These are phyloP conservation scores for Boeremia lycopersici DNA, from an alignment of 2,329 filamentous ascomycete genomes.

Conservation along the genomic window DNA sequence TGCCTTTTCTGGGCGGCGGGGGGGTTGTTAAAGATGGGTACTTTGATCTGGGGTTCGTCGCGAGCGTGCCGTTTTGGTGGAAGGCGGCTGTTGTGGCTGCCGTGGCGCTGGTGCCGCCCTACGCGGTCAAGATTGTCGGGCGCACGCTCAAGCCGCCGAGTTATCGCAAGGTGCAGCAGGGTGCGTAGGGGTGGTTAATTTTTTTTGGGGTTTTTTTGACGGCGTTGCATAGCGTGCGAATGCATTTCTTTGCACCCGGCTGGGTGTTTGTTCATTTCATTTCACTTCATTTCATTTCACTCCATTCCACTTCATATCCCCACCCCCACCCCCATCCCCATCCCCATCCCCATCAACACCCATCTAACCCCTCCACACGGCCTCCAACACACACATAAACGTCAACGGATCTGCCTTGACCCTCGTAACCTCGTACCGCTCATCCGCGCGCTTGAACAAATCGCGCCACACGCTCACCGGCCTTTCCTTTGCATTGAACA, in stretches of 20 bases:
- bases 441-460: slow-evolving; percentile 55
- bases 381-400: slow-evolving; percentile 38
- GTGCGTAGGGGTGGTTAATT: slow-evolving; percentile 52
- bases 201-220: too few species aligned
- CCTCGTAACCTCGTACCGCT: slow-evolving; percentile 50
- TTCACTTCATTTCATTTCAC: too few species aligned
- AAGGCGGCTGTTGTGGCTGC: slow-evolving; percentile 79
- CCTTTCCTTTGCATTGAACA: slow-evolving; percentile 58
- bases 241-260: too few species aligned
- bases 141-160: slow-evolving; percentile 88
- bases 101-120: slow-evolving; percentile 84
- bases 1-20: slow-evolving; percentile 80
- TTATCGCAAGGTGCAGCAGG: slow-evolving; percentile 89
- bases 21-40: slow-evolving; percentile 54
- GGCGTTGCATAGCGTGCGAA: too few species aligned
- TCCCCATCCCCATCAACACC: too few species aligned
- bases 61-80: slow-evolving; percentile 86
- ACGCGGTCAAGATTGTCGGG: slow-evolving; percentile 82
- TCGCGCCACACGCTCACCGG: slow-evolving; percentile 54
- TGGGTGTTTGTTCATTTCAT: too few species aligned
- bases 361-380: slow-evolving; percentile 37
- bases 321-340: too few species aligned
- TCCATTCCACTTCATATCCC: too few species aligned
- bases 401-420: slow-evolving; percentile 31
- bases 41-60: slow-evolving; percentile 81